These are phyloP conservation scores for Penicillium janthinellum DNA, from an alignment of 2,329 filamentous ascomycete genomes.

Conservation along the genomic window DNA sequence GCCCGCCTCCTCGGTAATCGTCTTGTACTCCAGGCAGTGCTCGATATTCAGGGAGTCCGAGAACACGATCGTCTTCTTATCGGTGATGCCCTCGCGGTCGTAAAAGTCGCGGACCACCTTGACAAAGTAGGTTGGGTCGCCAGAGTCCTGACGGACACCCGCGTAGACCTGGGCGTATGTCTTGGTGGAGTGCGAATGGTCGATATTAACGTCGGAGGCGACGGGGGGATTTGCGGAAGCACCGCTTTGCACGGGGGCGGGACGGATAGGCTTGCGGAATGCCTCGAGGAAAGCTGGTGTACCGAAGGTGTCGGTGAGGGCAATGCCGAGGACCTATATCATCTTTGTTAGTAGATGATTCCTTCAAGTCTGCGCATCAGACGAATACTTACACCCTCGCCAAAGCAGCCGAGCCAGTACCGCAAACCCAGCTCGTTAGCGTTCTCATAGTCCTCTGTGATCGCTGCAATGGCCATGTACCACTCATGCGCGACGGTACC, in stretches of 20 bases:
- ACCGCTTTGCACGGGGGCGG: slow-evolving; percentile 41
- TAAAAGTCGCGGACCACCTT: slow-evolving; percentile 81
- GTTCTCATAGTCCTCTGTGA: slow-evolving; percentile 78
- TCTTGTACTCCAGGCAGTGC: slow-evolving; percentile 86
- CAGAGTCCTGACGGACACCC: slow-evolving; percentile 87
- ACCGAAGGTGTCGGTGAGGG: slow-evolving; percentile 94
- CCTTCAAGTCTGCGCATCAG: neutral
- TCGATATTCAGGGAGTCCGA: slow-evolving; percentile 94
- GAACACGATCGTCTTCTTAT: slow-evolving; percentile 88
- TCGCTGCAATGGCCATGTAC: slow-evolving; percentile 98
- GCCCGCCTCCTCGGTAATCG: slow-evolving; percentile 73
- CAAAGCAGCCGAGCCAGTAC: slow-evolving; percentile 92
- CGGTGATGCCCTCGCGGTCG: slow-evolving; percentile 70
- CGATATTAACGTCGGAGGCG: slow-evolving; percentile 43
- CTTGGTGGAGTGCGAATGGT: slow-evolving; percentile 46
- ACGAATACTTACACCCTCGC: slow-evolving; percentile 60
- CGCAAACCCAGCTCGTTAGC: slow-evolving; percentile 82
- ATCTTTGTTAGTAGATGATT: slow-evolving; percentile 2
- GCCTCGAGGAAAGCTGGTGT: slow-evolving; percentile 84
- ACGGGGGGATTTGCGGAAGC: slow-evolving; percentile 47
- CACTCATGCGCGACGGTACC: slow-evolving; percentile 96
- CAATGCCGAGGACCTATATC: slow-evolving; percentile 72
- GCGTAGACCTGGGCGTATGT: slow-evolving; percentile 81
- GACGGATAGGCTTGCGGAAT: slow-evolving; percentile 69
- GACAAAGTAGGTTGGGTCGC: slow-evolving; percentile 78